Conservation (phyloP, 1,139 yeast genomes). For the Schwanniomyces etchellsii region DNA sequence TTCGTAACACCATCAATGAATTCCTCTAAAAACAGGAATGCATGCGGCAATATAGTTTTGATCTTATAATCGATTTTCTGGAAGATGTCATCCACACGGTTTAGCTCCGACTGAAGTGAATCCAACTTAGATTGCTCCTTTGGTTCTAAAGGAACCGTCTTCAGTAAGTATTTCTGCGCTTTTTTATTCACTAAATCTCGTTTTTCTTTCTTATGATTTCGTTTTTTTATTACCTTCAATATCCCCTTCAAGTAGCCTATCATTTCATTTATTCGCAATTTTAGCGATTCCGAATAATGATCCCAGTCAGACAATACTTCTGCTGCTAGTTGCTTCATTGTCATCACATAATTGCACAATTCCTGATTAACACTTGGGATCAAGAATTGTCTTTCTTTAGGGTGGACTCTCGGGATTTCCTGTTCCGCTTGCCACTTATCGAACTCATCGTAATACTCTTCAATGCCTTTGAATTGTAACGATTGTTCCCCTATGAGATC, state of each 20-base stretch:
- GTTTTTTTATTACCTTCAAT: conserved; percentile 36
- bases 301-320: conserved; percentile 30
- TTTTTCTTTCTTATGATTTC: conserved; percentile 39
- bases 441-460: conserved; percentile 31
- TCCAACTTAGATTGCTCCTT: conserved; percentile 33
- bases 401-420: conserved; percentile 32
- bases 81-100: conserved; percentile 25
- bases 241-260: conserved; percentile 28
- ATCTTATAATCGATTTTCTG: conserved; percentile 34
- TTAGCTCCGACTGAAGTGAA: conserved; percentile 22
- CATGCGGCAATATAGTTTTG: conserved; percentile 40
- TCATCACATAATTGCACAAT: conserved; percentile 22
- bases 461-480: conserved; percentile 39
- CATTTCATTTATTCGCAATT: conserved; percentile 34
- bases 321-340: conserved; percentile 24
- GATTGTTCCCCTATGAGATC: conserved; percentile 34
- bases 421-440: conserved; percentile 26
- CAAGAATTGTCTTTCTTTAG: conserved; percentile 28
- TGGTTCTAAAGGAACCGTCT: conserved; percentile 28
- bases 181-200: conserved; percentile 33
- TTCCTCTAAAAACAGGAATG: conserved; percentile 44
- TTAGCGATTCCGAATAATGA: conserved; percentile 22
- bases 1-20: conserved; percentile 40
- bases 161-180: conserved; percentile 38
- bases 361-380: conserved; percentile 27